These are phyloP conservation scores for Lodderomyces pseudojiufengensis DNA, from an alignment of 1,139 yeast species.

Conservation along the genomic window DNA sequence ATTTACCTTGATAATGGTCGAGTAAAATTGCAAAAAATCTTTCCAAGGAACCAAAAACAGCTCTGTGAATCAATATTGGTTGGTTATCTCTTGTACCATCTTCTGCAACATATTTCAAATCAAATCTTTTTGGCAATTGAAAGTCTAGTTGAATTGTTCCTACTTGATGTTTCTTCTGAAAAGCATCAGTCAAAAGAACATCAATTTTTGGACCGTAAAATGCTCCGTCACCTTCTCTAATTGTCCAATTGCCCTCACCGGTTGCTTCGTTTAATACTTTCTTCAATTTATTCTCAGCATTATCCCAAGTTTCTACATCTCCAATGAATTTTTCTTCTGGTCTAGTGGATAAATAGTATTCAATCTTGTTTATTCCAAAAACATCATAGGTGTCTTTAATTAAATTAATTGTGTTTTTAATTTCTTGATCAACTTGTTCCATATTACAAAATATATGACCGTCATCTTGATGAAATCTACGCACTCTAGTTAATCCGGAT, in stretches of 20 bases:
- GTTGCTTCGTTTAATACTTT: constrained; percentile 57
- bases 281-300: constrained; percentile 73
- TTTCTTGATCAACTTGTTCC: constrained; percentile 78
- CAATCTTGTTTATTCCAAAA: constrained; percentile 67
- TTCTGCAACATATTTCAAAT: constrained; percentile 58
- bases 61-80: constrained; percentile 94
- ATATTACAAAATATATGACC: constrained; percentile 93
- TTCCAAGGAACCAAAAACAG: constrained; percentile 92
- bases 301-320: constrained; percentile 75
- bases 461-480: constrained; percentile 98
- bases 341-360: constrained; percentile 79
- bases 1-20: constrained; percentile 88
- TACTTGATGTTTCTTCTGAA: constrained; percentile 83
- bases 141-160: constrained; percentile 96
- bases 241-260: constrained; percentile 58
- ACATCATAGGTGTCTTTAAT: constrained; percentile 74
- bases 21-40: constrained; percentile 86
- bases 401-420: constrained; percentile 67
- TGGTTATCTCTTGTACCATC: constrained; percentile 48
- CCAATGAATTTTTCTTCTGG: constrained; percentile 86
- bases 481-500: constrained; percentile 88
- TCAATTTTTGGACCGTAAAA: constrained; percentile 97
- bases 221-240: constrained; percentile 94
- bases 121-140: constrained; percentile 86
- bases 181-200: constrained; percentile 77